Base-by-base conservation (phyloP, 805 yeast genomes). In the Sugiyamaella mastotermitis region DNA sequence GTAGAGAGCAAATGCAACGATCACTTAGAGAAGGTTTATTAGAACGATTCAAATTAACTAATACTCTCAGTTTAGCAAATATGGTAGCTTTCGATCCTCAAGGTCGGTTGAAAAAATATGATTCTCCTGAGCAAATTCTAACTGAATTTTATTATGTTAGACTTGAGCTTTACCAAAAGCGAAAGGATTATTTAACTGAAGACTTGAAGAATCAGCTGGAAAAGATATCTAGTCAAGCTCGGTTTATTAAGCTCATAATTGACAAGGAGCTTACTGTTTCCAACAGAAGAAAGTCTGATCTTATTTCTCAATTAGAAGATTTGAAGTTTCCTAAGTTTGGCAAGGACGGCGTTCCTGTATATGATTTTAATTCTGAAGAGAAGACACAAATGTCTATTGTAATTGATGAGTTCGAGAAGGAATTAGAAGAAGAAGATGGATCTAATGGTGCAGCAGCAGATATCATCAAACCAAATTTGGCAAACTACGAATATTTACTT, bases 41-140 rank as follows among this genome's bases (percentile, higher is more conserved):
- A 51, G 94, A 86, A 54, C 71, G 87, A 56, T 92, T 92, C 65
- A 87, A 83, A 55, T 69, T 92, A 38, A 65, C 76, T 5, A 68
- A 86, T 0, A 65, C 81, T 5, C 65, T 92, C 28, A 78, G 72
- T 57, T 66, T 85, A 45, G 72, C 80, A 32, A 92, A 92, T 58
- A 88, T 92, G 95, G 96, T 92, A 40, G 94, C 96, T 0, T 92
- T 92, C 63, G 97, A 92, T 63, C 76, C 94, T 3, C 72, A 72
- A 33, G 95, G 96, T 26, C 76, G 88, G 48, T 84, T 92, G 52
- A 83, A 82, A 56, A 85, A 76, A 58, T 92, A 87, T 60, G 82
- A 79, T 9, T 67, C 68, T 35, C 82, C 81, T 2, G 74, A 76
- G 47, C 90, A 86, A 32, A 90, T 92, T 35, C 66, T 92, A 49